Evolutionary conservation across 768 basidiomycete genomes (phyloP).

Genomic region (Pleurotus djamor): DNA sequence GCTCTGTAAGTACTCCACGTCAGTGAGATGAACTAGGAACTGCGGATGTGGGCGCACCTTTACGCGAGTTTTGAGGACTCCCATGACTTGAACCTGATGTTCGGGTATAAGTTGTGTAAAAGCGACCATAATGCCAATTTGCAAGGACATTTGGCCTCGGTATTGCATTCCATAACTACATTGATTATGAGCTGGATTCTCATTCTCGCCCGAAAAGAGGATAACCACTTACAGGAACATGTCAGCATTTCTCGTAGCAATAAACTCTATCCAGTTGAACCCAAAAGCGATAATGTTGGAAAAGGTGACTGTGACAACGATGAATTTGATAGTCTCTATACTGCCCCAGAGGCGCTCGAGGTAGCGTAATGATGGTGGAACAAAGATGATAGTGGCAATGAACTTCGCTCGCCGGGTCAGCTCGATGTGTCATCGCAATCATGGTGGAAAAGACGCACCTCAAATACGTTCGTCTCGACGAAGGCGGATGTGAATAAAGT

Average conservation of each 20-base stretch:
- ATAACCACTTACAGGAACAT: slow-evolving; percentile 69
- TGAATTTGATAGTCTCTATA: slow-evolving; percentile 83
- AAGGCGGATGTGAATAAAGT: slow-evolving; percentile 87
- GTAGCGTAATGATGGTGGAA: slow-evolving; percentile 85
- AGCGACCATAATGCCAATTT: slow-evolving; percentile 87
- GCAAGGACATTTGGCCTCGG: slow-evolving; percentile 91
- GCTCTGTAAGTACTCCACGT: slow-evolving; percentile 43
- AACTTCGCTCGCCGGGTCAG: slow-evolving; percentile 46
- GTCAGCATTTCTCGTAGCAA: slow-evolving; percentile 66
- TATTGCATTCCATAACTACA: slow-evolving; percentile 84
- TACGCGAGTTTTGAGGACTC: slow-evolving; percentile 80
- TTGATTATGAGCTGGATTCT: slow-evolving; percentile 8
- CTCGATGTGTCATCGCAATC: too few species aligned
- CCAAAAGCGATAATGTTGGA: slow-evolving; percentile 89
- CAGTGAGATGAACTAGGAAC: not conserved
- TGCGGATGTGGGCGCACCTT: slow-evolving; percentile 55
- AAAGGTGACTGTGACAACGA: slow-evolving; percentile 69
- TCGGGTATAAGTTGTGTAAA: slow-evolving; percentile 98
- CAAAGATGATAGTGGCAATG: slow-evolving; percentile 66
- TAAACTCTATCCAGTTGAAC: slow-evolving; percentile 86
- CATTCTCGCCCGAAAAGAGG: slow-evolving; percentile 6
- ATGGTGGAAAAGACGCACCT: slow-evolving; percentile 51
- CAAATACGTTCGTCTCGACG: slow-evolving; percentile 80
- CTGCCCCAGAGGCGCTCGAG: slow-evolving; percentile 95
- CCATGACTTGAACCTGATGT: slow-evolving; percentile 93